phyloP scores from a whole-genome alignment of 352 stramenopile species.

The Peronospora farinosa region DNA sequence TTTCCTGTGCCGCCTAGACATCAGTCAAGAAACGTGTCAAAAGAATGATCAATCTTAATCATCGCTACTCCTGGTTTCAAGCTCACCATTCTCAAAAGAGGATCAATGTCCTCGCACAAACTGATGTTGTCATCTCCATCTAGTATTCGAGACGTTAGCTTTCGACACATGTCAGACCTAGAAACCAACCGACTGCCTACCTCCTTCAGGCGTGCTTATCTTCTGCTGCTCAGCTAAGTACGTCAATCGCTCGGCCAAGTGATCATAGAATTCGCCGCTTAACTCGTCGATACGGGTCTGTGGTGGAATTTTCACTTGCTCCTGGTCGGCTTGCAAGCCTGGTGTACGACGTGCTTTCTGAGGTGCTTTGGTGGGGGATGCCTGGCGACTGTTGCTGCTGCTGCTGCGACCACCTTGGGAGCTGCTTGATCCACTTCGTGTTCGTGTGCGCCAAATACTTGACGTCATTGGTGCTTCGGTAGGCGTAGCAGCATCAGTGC shows the following conservation, averaged over 20 bases:
- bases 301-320: constrained; percentile 54
- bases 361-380: constrained; percentile 27
- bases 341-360: constrained; percentile 27
- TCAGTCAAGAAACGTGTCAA: neutral
- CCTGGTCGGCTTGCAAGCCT: constrained; percentile 54
- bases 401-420: constrained; percentile 32
- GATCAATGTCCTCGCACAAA: constrained; percentile 23
- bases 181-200: constrained; percentile 2
- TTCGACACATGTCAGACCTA: neutral
- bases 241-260: constrained; percentile 40
- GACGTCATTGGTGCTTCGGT: constrained; percentile 28
- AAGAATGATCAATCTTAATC: neutral
- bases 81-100: constrained; percentile 50
- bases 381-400: constrained; percentile 31
- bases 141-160: constrained; percentile 4
- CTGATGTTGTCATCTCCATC: constrained; percentile 14
- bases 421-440: constrained; percentile 40
- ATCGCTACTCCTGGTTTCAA: neutral
- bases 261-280: constrained; percentile 50
- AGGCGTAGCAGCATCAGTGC: constrained; percentile 15
- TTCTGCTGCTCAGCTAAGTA: constrained; percentile 28
- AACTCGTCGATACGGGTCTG: constrained; percentile 59
- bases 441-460: constrained; percentile 44
- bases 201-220: constrained; percentile 7
- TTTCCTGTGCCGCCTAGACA: constrained; percentile 41